Base-by-base conservation (phyloP, 2,329 filamentous ascomycete species). In the Aspergillus quadrilineatus region DNA sequence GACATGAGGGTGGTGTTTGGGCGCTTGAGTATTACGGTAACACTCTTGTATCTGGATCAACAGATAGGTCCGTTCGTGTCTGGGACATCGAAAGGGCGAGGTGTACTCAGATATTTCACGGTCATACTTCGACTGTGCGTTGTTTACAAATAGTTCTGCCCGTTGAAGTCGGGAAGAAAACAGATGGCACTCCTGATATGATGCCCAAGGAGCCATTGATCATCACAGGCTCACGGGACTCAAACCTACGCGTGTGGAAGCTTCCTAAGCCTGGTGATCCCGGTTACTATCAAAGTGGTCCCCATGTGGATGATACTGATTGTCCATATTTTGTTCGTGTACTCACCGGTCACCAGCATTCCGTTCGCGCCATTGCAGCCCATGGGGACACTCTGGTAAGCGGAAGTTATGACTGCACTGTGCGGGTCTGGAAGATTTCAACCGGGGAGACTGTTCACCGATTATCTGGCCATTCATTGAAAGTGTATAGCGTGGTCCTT, bases 1-100 rank as follows among this genome's bases (percentile, higher is more conserved):
- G 94, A 1, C 94, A 99, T 65, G 94, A 99, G 73, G 94, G 94
- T 34, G 94, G 94, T 45, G 94, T 99, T 1, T 99, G 94, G 94
- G 94, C 94, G 30, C 77, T 99, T 52, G 92, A 97, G 72, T 99
- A 97, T 70, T 88, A 97, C 69, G 93, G 92, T 50, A 97, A 97
- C 69, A 91, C 90, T 14, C 79, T 99, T 17, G 94, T 99, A 2
- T 99, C 94, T 14, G 94, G 94, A 2, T 97, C 92, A 6, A 99
- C 94, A 0, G 94, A 99, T 74, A 84, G 94, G 46, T 96, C 94
- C 9, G 94, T 99, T n/a, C 87, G 94, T n/a, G 93, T 99, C 0
- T 99, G 94, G 94, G 93, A 99, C 70, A 97, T 99, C 61, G 91
- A 96, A 69, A 89, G 89, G 66, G 94, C 92, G 0, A 84, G 89